These are phyloP conservation scores for Stylonectria norvegica DNA, from an alignment of 2,329 filamentous ascomycete genomes.

Conservation along the genomic window DNA sequence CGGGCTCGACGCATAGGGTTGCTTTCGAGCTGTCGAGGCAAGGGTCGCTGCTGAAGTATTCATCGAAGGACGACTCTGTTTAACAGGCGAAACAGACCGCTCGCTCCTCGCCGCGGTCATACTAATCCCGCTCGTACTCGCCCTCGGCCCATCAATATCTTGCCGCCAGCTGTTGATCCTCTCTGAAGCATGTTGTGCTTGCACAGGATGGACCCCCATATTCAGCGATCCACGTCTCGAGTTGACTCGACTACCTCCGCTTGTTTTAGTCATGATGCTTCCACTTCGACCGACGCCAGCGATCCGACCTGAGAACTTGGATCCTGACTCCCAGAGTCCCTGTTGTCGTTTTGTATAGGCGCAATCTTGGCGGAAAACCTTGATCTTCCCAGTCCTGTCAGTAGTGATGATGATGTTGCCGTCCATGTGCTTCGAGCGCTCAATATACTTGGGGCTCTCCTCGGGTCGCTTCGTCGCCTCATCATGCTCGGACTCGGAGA, in stretches of 20 bases:
- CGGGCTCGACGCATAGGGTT: constrained; percentile 37
- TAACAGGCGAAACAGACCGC: constrained; percentile 54
- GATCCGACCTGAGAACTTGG: constrained; percentile 69
- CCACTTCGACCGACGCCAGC: constrained; percentile 56
- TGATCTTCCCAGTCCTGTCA: constrained; percentile 83
- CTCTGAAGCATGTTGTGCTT: constrained; percentile 52
- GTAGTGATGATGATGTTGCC: constrained; percentile 93
- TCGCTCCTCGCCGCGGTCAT: constrained; percentile 47
- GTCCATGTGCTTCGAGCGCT: constrained; percentile 69
- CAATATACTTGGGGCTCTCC: constrained; percentile 72
- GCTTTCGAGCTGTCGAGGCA: constrained; percentile 45
- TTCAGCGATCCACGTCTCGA: constrained; percentile 55
- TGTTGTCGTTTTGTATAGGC: constrained; percentile 74
- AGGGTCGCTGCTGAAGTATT: constrained; percentile 38
- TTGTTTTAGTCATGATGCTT: constrained; percentile 55
- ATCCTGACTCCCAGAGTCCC: constrained; percentile 74
- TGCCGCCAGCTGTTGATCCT: constrained; percentile 88
- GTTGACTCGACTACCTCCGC: constrained; percentile 44
- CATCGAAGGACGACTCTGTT: constrained; percentile 36
- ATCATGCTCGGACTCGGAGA: constrained; percentile 31
- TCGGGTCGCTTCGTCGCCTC: constrained; percentile 48
- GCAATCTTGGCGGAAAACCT: constrained; percentile 93
- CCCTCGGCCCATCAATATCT: constrained; percentile 46
- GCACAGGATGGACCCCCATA: constrained; percentile 26
- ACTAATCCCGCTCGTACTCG: constrained; percentile 36